These are phyloP conservation scores for Rhodosporidiobolus odoratus DNA, from an alignment of 768 basidiomycete species.

Conservation along the genomic window DNA sequence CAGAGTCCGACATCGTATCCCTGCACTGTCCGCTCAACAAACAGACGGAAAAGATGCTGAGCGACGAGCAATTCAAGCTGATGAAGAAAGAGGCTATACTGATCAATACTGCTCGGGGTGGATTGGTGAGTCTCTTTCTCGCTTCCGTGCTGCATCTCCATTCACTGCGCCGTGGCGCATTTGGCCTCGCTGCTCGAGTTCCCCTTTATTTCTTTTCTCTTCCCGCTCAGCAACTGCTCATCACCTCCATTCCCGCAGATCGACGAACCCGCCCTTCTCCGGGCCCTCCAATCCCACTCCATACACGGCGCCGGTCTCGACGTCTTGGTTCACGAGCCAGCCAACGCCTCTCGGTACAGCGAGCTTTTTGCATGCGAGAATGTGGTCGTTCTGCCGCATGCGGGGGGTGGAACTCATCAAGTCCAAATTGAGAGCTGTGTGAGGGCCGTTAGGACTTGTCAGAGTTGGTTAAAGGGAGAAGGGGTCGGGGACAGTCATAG, in stretches of 20 bases:
- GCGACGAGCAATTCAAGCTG: constrained; percentile 51
- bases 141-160: background rate
- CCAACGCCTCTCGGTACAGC: constrained; percentile 53
- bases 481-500: constrained; percentile 8
- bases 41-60: constrained; percentile 54
- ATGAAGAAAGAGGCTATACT: constrained; percentile 60
- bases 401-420: constrained; percentile 8
- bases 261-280: constrained; percentile 56
- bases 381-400: no score
- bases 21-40: constrained; percentile 59
- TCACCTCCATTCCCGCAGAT: background rate
- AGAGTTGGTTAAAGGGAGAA: background rate
- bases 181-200: background rate
- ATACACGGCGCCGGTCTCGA: constrained; percentile 62
- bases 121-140: constrained; percentile 50
- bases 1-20: constrained; percentile 58
- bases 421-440: constrained; percentile 7
- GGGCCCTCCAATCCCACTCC: constrained; percentile 51
- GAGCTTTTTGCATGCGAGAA: no score
- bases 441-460: constrained; percentile 1
- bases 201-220: background rate
- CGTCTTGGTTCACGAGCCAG: constrained; percentile 61
- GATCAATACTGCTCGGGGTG: constrained; percentile 64
- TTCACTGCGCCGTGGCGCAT: background rate
- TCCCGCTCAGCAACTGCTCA: background rate